Evolutionary conservation across 2,329 filamentous ascomycete species (phyloP).

Genomic region (Cordyceps militaris): DNA sequence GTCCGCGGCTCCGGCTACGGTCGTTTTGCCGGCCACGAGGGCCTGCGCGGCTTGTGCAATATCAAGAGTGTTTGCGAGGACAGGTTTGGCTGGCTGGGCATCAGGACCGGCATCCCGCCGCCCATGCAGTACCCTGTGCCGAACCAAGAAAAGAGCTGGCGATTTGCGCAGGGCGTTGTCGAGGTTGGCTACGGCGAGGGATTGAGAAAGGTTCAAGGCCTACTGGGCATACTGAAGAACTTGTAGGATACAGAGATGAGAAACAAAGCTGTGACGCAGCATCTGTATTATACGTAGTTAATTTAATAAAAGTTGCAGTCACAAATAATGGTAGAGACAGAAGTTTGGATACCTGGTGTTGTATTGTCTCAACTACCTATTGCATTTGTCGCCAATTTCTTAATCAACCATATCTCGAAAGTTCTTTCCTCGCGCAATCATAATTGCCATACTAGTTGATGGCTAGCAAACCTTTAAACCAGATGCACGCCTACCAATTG

Average conservation of each 20-base stretch:
- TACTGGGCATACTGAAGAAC: constrained; percentile 38
- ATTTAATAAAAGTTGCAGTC: not conserved
- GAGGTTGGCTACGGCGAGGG: constrained; percentile 50
- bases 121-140: constrained; percentile 75
- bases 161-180: constrained; percentile 54
- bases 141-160: constrained; percentile 57
- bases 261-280: not conserved
- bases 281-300: not conserved
- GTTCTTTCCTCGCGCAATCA: not conserved
- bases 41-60: constrained; percentile 78
- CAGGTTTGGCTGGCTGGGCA: constrained; percentile 51
- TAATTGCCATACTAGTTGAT: not conserved
- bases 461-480: not conserved
- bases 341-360: not conserved
- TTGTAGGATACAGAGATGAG: constrained; percentile 21
- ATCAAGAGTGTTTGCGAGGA: constrained; percentile 81
- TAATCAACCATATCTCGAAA: not conserved
- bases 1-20: constrained; percentile 87
- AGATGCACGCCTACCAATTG: not conserved
- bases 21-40: constrained; percentile 85
- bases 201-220: constrained; percentile 31
- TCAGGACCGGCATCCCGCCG: constrained; percentile 71
- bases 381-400: not conserved
- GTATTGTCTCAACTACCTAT: not conserved
- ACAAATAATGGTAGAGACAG: not conserved